Conservation (phyloP, 768 basidiomycete genomes). For the Boletus patriciae region DNA sequence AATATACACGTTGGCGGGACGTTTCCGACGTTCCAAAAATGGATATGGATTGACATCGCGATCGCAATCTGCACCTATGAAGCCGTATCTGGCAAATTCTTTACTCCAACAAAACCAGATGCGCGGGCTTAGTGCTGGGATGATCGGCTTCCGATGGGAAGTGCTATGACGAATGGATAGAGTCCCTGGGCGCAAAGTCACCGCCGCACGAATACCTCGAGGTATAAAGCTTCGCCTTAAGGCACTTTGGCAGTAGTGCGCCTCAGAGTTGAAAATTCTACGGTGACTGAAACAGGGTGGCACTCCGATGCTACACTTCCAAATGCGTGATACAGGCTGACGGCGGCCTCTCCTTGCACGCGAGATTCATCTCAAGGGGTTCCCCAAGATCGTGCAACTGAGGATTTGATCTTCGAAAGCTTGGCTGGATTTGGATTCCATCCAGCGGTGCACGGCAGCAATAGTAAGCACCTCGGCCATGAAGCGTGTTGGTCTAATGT, state of each 20-base stretch:
- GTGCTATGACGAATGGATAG: slow-evolving; percentile 30
- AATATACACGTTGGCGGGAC: slow-evolving; percentile 30
- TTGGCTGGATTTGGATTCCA: slow-evolving; percentile 16
- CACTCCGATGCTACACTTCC: slow-evolving; percentile 13
- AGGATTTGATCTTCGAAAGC: slow-evolving; percentile 24
- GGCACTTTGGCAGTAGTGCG: slow-evolving; percentile 31
- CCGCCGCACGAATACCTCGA: slow-evolving; percentile 37
- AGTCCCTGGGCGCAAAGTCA: slow-evolving; percentile 29
- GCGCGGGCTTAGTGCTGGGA: slow-evolving; percentile 23
- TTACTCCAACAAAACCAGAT: slow-evolving; percentile 11
- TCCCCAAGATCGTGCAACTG: slow-evolving; percentile 28
- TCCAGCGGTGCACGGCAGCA: slow-evolving; percentile 10
- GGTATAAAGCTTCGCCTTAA: slow-evolving; percentile 29
- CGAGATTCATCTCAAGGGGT: slow-evolving; percentile 11
- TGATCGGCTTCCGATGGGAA: slow-evolving; percentile 29
- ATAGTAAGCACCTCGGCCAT: slow-evolving; percentile 21
- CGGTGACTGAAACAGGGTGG: slow-evolving; percentile 12
- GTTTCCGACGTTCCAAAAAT: slow-evolving; percentile 23
- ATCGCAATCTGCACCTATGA: slow-evolving; percentile 12
- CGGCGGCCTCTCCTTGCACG: slow-evolving; percentile 19
- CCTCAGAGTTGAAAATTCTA: slow-evolving; percentile 32
- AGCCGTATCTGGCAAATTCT: slow-evolving; percentile 9
- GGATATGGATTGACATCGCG: slow-evolving; percentile 29
- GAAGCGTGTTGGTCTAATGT: slow-evolving; percentile 29
- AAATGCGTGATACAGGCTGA: slow-evolving; percentile 7